Evolutionary conservation across 257 asterid genomes (phyloP), one percentile per base, ranked within the genome.

Genomic region (Paraleonurus japonicus): DNA sequence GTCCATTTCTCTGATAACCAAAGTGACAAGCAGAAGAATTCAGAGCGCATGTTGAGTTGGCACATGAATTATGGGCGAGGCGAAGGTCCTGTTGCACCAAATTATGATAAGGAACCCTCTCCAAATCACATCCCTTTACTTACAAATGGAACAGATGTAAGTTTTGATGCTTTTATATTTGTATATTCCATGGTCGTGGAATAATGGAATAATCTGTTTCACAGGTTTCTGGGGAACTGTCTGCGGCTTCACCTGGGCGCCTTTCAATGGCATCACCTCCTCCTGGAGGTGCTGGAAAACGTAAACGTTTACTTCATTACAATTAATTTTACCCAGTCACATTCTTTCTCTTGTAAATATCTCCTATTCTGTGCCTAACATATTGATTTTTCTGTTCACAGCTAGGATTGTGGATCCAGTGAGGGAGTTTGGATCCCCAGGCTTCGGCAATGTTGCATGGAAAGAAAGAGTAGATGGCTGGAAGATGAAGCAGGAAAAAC

Each of bases 401-500:
- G 98, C 99, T 61, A 85, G 97, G 78, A 89, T 87, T 75, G 98
- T 92, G 67, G 98, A 92, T 80, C 97, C 98, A 32, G 90, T 83
- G 57, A 84, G 93, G 89, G 97, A 87, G 73, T 92, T 88, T 74
- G 99, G 96, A 41, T 92, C 98, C 64, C 86, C 92, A 61, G 98
- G 99, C 75, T 43, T 86, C 70, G 99, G 99, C 63, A 95, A 92
- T 84, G 98, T 95, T 81, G 98, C 99, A 74, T 95, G 99, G 98
- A 95, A 92, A 83, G 98, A 95, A 78, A 91, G 99, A 85, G 98
- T 93, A 33, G 97, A 89, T 77, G 99, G 98, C 82, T 95, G 99
- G 99, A 92, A 92, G 82, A 92, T 91, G 97, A 95, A 92, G 81
- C 98, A 92, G 81, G 96, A 95, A 75, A 95, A 92, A 82, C 90